Evolutionary conservation across 2,329 filamentous ascomycete genomes (phyloP), one percentile per base, ranked within the genome.

Genomic region (Diplodia sapinea): DNA sequence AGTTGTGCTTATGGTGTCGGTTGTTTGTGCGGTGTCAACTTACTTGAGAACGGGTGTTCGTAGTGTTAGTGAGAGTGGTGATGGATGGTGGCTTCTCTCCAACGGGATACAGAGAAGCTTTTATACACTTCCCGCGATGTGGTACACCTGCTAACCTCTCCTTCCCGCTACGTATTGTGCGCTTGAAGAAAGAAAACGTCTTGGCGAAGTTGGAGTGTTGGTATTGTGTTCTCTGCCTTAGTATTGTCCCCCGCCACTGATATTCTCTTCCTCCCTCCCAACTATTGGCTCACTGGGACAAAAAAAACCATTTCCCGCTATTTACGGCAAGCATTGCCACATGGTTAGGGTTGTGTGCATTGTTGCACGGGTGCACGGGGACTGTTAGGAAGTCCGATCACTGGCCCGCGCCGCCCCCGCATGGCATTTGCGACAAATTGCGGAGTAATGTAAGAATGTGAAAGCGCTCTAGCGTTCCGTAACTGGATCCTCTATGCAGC

Each of bases 41-140:
- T 65, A 56, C 51, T 65, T 50, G 54, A 29, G 23, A 33, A n/a
- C 20, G 31, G 36, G 36, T 38, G 36, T 38, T 36, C 29, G 64
- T 50, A 66, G 52, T 59, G 38, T 52, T 50, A 66, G 52, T 59
- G 38, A 59, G 31, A 56, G 51, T 54, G 50, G 36, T 23, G 50
- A 47, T 55, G 49, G 36, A 38, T 20, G 50, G 36, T 33, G 33
- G 15, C n/a, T 15, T 7, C 17, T 31, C 23, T 56, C 33, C 1
- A 13, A 15, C 13, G 17, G 12, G 17, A 17, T 13, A 5, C 33
- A 1, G 15, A 31, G 29, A 20, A 12, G 8, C 29, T 33, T 59
- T 66, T 66, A 33, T 33, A 33, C 31, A 26, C 26, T 26, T 26
- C 26, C 26, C 26, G 26, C 26, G 26, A 26, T 33, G 6, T 33